Percentiles rank a stretch among this genome's conserved stretches.
Evolutionary conservation across 2,329 filamentous ascomycete species (phyloP).

Genomic region (Aspergillus carbonarius): DNA sequence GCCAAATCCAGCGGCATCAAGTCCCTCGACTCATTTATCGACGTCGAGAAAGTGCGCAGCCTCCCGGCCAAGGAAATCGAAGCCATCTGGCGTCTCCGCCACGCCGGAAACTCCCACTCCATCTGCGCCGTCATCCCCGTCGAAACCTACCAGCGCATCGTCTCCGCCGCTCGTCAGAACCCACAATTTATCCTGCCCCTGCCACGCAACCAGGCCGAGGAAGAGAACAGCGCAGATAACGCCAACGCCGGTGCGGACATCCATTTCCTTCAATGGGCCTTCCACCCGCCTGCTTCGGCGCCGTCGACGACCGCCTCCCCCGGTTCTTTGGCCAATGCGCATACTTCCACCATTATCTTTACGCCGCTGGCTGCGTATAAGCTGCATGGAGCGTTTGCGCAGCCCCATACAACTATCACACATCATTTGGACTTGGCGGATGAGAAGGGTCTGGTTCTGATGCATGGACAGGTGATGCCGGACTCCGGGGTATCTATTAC

Average conservation of each 20-base stretch:
- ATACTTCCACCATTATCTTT: constrained; percentile 78
- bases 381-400: constrained; percentile 80
- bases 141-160: constrained; percentile 71
- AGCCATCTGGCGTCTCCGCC: constrained; percentile 84
- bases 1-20: constrained; percentile 57
- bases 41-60: constrained; percentile 71
- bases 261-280: constrained; percentile 95
- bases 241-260: constrained; percentile 70
- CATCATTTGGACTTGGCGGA: constrained; percentile 80
- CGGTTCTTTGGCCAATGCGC: constrained; percentile 47
- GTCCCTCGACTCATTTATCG: constrained; percentile 67
- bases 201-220: constrained; percentile 44
- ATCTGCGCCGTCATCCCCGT: constrained; percentile 82
- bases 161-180: constrained; percentile 66
- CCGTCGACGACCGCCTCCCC: constrained; percentile 21
- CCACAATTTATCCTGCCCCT: constrained; percentile 92
- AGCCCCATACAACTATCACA: constrained; percentile 90
- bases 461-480: constrained; percentile 78
- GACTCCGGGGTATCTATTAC: constrained; percentile 73
- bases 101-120: constrained; percentile 68
- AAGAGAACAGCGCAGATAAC: constrained; percentile 26
- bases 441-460: constrained; percentile 75
- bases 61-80: constrained; percentile 81
- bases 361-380: constrained; percentile 94
- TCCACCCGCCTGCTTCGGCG: constrained; percentile 61